phyloP scores from a whole-genome alignment of 805 yeast species.

The Wickerhamomyces hampshirensis region DNA sequence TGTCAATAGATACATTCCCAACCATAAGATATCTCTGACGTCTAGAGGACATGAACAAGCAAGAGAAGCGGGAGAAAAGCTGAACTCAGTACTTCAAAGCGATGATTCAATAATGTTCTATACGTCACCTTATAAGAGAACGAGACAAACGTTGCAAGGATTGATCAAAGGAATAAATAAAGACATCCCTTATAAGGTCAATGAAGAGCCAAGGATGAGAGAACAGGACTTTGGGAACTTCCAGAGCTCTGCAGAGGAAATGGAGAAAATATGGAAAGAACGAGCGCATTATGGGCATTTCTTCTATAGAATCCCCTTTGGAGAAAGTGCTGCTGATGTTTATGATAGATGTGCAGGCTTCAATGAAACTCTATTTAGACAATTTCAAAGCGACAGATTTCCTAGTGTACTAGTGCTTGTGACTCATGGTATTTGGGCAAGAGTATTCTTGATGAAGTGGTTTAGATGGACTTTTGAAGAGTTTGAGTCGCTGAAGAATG shows the following conservation, averaged over 20 bases:
- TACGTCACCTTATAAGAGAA: slow-evolving; percentile 82
- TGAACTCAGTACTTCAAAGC: slow-evolving; percentile 36
- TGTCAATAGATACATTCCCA: slow-evolving; percentile 73
- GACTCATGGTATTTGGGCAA: slow-evolving; percentile 91
- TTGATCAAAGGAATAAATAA: slow-evolving; percentile 51
- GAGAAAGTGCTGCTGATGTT: slow-evolving; percentile 95
- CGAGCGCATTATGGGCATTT: slow-evolving; percentile 85
- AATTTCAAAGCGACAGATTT: slow-evolving; percentile 62
- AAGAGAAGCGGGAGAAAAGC: slow-evolving; percentile 49
- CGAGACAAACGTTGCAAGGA: slow-evolving; percentile 78
- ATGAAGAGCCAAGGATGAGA: slow-evolving; percentile 88
- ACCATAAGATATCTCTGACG: slow-evolving; percentile 76
- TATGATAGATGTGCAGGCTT: slow-evolving; percentile 88
- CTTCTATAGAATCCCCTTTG: slow-evolving; percentile 86
- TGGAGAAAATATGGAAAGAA: slow-evolving; percentile 80
- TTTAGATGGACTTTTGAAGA: slow-evolving; percentile 88
- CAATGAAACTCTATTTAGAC: slow-evolving; percentile 81
- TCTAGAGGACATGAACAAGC: slow-evolving; percentile 66
- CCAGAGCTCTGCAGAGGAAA: slow-evolving; percentile 69
- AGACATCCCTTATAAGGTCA: slow-evolving; percentile 46
- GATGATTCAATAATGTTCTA: slow-evolving; percentile 66
- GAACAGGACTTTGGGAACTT: slow-evolving; percentile 96
- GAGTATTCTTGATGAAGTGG: slow-evolving; percentile 94
- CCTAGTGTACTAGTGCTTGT: slow-evolving; percentile 82
- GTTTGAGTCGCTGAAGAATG: slow-evolving; percentile 77